A percentile compares a stretch with the other conserved stretches of the same genome.
Conservation (phyloP, 441 rosid species). For the Erodium moschatum region DNA sequence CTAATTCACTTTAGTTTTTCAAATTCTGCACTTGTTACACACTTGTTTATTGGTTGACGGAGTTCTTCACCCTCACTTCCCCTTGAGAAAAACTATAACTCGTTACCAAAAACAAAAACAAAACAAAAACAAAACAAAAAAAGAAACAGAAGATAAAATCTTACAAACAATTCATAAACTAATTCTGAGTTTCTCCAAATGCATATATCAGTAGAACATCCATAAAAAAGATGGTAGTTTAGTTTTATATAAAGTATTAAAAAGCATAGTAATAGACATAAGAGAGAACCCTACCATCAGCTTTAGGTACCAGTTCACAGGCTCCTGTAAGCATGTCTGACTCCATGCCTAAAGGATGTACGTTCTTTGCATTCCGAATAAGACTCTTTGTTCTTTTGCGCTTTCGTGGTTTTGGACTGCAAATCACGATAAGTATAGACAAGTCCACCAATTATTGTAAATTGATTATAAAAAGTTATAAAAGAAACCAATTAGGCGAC, state of each 20-base stretch:
- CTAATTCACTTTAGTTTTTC: background rate
- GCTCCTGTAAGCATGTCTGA: slow-evolving; percentile 37
- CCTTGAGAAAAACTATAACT: background rate
- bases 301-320: slow-evolving; percentile 48
- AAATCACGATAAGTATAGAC: slow-evolving; percentile 16
- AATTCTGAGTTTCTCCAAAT: background rate
- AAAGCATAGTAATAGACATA: background rate
- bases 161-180: background rate
- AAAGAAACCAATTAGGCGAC: slow-evolving; percentile 15
- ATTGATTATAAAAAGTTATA: slow-evolving; percentile 11
- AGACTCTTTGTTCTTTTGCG: slow-evolving; percentile 47
- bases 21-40: background rate
- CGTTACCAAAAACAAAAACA: background rate
- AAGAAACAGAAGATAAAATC: background rate
- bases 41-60: background rate
- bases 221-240: background rate
- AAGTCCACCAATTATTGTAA: slow-evolving; percentile 11
- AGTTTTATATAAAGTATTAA: background rate
- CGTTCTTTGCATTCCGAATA: slow-evolving; percentile 53
- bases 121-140: background rate
- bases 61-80: background rate
- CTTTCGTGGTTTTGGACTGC: slow-evolving; percentile 65
- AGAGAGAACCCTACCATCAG: slow-evolving; percentile 39
- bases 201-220: background rate
- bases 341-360: slow-evolving; percentile 46